These are phyloP conservation scores for Alternaria viburni DNA, from an alignment of 2,329 filamentous ascomycete species.

Conservation along the genomic window DNA sequence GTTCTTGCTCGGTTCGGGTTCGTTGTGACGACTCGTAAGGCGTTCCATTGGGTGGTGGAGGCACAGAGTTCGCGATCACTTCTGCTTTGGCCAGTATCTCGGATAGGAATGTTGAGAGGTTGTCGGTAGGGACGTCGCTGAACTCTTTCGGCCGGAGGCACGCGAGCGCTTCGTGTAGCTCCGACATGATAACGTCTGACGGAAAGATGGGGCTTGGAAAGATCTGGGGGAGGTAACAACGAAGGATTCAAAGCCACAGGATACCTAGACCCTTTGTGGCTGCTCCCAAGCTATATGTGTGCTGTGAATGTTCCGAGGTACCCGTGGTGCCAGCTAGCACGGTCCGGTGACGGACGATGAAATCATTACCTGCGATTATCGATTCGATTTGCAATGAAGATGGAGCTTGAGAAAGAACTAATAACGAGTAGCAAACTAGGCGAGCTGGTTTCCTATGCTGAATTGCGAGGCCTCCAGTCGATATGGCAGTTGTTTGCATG, in stretches of 20 bases:
- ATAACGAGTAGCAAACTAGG: not conserved
- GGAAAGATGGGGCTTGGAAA: not conserved
- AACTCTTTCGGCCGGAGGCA: conserved; percentile 54
- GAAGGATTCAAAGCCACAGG: not conserved
- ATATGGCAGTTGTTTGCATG: not conserved
- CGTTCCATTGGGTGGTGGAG: conserved; percentile 59
- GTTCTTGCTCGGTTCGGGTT: conserved; percentile 63
- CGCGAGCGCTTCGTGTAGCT: conserved; percentile 55
- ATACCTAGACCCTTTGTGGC: not conserved
- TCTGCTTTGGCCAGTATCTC: conserved; percentile 63
- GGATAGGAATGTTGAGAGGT: conserved; percentile 50
- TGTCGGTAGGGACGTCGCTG: conserved; percentile 52
- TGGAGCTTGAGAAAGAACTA: not conserved
- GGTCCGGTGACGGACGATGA: conserved; percentile 22
- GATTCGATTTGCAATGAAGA: not conserved
- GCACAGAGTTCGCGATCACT: conserved; percentile 77
- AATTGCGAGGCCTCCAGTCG: conserved; percentile 3
- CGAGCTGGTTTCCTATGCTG: not conserved
- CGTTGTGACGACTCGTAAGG: conserved; percentile 57
- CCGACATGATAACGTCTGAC: conserved; percentile 28
- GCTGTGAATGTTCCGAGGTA: conserved; percentile 17
- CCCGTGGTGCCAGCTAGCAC: conserved; percentile 18
- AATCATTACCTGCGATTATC: conserved; percentile 11
- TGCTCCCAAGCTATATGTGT: conserved; percentile 1
- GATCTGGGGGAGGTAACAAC: not conserved